These are phyloP conservation scores for Rauvolfia tetraphylla DNA, from an alignment of 257 asterid species.

Conservation along the genomic window DNA sequence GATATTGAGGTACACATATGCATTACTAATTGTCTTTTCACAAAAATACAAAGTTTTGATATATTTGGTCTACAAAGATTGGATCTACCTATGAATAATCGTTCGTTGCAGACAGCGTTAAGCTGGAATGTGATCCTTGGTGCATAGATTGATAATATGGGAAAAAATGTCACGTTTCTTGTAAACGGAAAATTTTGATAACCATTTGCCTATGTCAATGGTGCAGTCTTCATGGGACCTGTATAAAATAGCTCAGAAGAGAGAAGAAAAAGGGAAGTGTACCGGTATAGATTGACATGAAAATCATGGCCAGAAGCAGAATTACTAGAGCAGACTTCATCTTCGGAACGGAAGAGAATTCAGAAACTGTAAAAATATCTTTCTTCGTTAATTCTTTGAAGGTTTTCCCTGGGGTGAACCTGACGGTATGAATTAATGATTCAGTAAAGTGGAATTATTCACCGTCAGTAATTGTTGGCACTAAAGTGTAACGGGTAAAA, in stretches of 20 bases:
- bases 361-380: neutral
- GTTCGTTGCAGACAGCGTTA: too few relatives aligned
- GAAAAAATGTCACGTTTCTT: neutral
- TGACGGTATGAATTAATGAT: neutral
- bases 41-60: too few relatives aligned
- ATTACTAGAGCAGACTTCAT: slow-evolving; percentile 1
- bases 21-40: too few relatives aligned
- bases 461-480: neutral
- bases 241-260: neutral
- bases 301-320: neutral
- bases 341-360: neutral
- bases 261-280: neutral
- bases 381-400: neutral
- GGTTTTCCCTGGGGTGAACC: neutral
- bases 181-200: neutral
- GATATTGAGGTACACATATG: too few relatives aligned
- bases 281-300: neutral
- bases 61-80: too few relatives aligned
- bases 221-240: neutral
- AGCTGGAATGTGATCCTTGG: neutral
- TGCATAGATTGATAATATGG: neutral
- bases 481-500: neutral
- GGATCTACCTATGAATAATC: too few relatives aligned
- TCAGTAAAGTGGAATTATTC: neutral
- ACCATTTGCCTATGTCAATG: neutral